These are phyloP conservation scores for Detonula confervacea DNA, from an alignment of 352 stramenopile species.

Conservation along the genomic window DNA sequence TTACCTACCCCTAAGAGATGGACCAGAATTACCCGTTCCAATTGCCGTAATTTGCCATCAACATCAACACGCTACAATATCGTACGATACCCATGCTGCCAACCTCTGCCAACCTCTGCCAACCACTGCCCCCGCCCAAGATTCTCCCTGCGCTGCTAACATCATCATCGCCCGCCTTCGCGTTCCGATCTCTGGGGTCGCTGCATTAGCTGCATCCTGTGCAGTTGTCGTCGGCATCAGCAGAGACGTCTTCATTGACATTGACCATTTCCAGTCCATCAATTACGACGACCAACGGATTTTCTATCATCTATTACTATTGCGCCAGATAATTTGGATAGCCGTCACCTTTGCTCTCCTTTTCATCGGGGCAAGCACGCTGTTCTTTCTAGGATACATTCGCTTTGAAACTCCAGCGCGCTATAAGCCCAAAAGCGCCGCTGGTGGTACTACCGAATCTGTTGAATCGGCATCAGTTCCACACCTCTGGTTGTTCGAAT, in stretches of 20 bases:
- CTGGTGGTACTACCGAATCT: neutral
- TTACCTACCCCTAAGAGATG: no score
- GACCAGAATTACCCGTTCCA: no score
- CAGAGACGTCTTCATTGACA: neutral
- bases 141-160: no score
- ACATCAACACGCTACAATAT: no score
- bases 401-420: conserved; percentile 27
- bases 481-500: conserved; percentile 39
- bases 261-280: neutral
- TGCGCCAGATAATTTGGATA: neutral
- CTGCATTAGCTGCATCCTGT: neutral
- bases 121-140: neutral
- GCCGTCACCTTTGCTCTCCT: neutral
- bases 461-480: neutral
- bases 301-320: neutral
- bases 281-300: neutral
- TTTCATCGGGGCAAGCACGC: neutral
- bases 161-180: neutral
- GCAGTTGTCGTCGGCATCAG: neutral
- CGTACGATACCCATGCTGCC: no score
- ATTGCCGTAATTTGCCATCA: no score
- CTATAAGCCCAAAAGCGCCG: neutral
- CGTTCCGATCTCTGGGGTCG: neutral
- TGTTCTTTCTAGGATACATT: conserved; percentile 45
- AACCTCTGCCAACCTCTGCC: neutral